Base-by-base conservation (phyloP, 306 rosid species). In the Crotalaria pallida region DNA sequence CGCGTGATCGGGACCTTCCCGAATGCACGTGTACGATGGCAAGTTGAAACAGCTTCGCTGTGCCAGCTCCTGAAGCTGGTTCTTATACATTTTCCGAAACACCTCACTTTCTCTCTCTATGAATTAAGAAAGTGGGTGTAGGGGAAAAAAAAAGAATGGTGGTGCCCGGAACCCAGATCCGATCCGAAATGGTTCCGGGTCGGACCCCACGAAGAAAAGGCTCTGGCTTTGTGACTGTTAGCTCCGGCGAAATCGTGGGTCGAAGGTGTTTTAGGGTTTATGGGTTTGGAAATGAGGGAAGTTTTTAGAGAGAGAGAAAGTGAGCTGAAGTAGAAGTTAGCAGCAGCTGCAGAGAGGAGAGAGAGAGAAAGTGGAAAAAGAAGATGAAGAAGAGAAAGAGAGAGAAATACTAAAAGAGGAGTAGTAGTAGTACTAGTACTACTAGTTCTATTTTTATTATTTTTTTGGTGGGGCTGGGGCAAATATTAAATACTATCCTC, bases 61-160 rank as follows among this genome's bases (percentile, higher is more conserved):
- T 51, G 98, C 98, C 90, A 94, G 92, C 88, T 94, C 98, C 62
- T 94, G 98, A 66, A 94, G 96, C 98, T 94, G 99, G 96, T 95
- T 95, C 88, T 95, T 95, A 80, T 94, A 94, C 98, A 94, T 94
- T 90, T 69, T 89, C 90, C 73, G 67, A 41, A 53, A 8, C 38
- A 58, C 64, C 61, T 21, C 45, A n/a, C 63, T 57, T 29, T 50
- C 55, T 41, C 56, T 52, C 62, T 33, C 6, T 70, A 81, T 58
- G 73, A 23, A 64, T 83, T 64, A 16, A 65, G 78, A 71, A 66
- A 75, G 75, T 58, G 70, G 59, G 50, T 31, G 36, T 31, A 31
- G n/a, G n/a, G n/a, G n/a, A n/a, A n/a, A n/a, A n/a, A 31, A 26
- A 11, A 53, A 45, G 12, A 41, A 41, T 41, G 47, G 47, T 52